Base-by-base conservation (phyloP, 768 basidiomycete genomes). In the Tylopilus felleus region DNA sequence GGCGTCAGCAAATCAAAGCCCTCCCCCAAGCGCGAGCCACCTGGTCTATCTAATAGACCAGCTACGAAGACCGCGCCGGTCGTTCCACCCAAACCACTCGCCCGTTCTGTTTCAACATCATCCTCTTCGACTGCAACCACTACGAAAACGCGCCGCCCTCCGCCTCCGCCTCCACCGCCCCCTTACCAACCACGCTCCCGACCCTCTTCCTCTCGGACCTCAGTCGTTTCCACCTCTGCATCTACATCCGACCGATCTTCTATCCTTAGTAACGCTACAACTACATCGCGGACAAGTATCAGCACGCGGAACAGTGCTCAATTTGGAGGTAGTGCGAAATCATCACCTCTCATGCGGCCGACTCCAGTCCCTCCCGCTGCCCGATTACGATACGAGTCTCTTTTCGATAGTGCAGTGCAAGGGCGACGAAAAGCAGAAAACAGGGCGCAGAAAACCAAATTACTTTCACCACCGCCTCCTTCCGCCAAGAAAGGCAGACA, bases 291-390 rank as follows among this genome's bases (percentile, higher is more conserved):
- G 21, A 81, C 76, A 22, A 75, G 73, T 53, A 59, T 57, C 46
- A 73, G 73, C 55, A 68, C 67, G 35, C 66, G 63, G 41, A 67
- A 62, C 53, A 69, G 64, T 42, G 47, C 61, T 33, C 69, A 70
- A 57, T 42, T 56, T n/a, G 52, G 42, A 22, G 29, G 36, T 29
- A 51, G 35, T n/a, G n/a, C 31, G 1, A 71, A 63, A 52, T 46
- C 55, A 0, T 71, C 54, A 60, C 75, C 70, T 49, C 70, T 76
- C 27, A 51, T 67, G 36, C 81, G 88, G 3, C 81, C 83, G 1
- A 82, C 88, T 0, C 89, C 88, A 3, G 76, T 90, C 4, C 89
- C 90, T 2, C 69, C 80, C 8, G 74, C 80, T 3, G 85, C 84
- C 13, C 79, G 82, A 21, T 73, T 70, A 38, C 81, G 90, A 10